These are phyloP conservation scores for Tetracladium marchalianum DNA, from an alignment of 495 filamentous ascomycete species.

Conservation along the genomic window DNA sequence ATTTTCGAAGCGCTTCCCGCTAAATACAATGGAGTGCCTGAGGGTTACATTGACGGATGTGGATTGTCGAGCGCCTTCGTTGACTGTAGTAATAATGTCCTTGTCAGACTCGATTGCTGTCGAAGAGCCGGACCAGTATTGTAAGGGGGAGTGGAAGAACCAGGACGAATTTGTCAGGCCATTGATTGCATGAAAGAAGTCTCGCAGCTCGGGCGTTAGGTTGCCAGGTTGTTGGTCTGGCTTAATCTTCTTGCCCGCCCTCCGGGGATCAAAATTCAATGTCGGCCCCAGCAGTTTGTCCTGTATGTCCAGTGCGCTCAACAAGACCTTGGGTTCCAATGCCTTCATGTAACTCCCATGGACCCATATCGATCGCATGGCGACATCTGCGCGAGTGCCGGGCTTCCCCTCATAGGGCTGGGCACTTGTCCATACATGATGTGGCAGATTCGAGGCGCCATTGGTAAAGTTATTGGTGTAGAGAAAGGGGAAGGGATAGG, in stretches of 20 bases:
- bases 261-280: constrained; percentile 37
- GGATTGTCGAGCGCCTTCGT: constrained; percentile 36
- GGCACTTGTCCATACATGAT: constrained; percentile 70
- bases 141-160: constrained; percentile 64
- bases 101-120: constrained; percentile 41
- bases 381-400: constrained; percentile 35
- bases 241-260: constrained; percentile 5
- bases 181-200: constrained; percentile 39
- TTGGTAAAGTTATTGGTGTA: constrained; percentile 51
- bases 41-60: constrained; percentile 59
- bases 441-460: constrained; percentile 51
- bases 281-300: constrained; percentile 45
- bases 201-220: constrained; percentile 31
- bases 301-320: constrained; percentile 53
- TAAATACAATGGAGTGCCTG: constrained; percentile 64
- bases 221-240: constrained; percentile 15
- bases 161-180: constrained; percentile 41
- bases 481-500: constrained; percentile 59
- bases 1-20: constrained; percentile 58
- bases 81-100: constrained; percentile 55
- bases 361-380: constrained; percentile 49
- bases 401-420: constrained; percentile 37
- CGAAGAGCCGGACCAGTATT: constrained; percentile 62
- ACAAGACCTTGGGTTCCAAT: constrained; percentile 47
- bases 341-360: constrained; percentile 62